Conservation (phyloP, 148 eudicot genomes). For the Amaranthus cruentus region DNA sequence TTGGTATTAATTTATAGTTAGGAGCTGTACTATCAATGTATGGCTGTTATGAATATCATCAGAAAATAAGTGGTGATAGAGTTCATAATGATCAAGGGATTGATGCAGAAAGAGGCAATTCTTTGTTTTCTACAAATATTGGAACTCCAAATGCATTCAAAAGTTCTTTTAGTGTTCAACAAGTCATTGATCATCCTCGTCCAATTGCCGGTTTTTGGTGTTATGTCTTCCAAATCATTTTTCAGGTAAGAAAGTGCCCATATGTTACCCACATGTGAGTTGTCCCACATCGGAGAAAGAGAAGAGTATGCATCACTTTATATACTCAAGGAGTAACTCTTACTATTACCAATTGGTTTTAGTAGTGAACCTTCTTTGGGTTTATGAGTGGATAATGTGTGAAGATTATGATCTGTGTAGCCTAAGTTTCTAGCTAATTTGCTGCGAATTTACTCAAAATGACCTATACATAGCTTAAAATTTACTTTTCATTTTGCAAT, state of each 20-base stretch:
- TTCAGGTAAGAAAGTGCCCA: constrained; percentile 44
- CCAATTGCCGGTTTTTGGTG: constrained; percentile 68
- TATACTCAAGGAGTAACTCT: no score
- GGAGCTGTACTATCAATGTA: constrained; percentile 69
- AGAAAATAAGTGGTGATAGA: constrained; percentile 36
- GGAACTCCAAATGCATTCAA: constrained; percentile 27
- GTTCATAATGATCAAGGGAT: constrained; percentile 27
- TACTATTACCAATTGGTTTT: no score
- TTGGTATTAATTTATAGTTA: constrained; percentile 34
- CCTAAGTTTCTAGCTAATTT: no score
- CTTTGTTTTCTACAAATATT: constrained; percentile 16
- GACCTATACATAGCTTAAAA: no score
- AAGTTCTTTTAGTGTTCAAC: constrained; percentile 17
- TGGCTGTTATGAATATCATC: constrained; percentile 66
- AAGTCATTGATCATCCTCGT: constrained; percentile 30
- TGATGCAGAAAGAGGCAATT: constrained; percentile 49
- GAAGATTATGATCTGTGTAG: no score
- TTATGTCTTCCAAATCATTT: constrained; percentile 65
- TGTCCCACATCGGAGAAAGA: no score
- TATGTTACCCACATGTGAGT: no score
- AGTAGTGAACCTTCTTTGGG: no score
- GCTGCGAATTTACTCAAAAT: no score
- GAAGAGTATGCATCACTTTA: no score
- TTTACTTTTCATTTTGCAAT: no score
- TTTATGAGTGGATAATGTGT: no score